These are phyloP conservation scores for Jatropha curcas DNA, from an alignment of 345 rosid genomes.

Conservation along the genomic window DNA sequence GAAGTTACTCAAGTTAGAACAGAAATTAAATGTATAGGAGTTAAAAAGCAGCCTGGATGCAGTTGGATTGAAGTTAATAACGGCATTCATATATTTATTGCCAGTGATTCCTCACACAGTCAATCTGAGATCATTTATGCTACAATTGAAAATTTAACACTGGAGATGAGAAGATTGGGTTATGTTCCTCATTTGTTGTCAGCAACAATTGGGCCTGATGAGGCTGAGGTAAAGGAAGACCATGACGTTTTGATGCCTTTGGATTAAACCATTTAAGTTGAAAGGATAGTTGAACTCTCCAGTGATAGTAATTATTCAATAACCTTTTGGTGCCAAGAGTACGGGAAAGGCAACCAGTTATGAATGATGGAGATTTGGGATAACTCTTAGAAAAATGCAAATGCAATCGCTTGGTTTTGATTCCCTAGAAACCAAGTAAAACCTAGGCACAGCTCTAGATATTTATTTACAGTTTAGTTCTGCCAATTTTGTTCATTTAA, in stretches of 20 bases:
- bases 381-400: neutral
- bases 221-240: neutral
- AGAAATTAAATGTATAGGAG: constrained; percentile 39
- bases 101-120: constrained; percentile 34
- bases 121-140: constrained; percentile 35
- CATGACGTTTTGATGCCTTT: neutral
- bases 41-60: constrained; percentile 49
- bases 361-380: neutral
- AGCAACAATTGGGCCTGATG: constrained; percentile 2
- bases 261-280: neutral
- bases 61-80: constrained; percentile 52
- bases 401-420: neutral
- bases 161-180: constrained; percentile 29
- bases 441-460: too few species aligned
- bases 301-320: neutral
- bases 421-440: neutral
- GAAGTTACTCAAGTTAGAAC: constrained; percentile 30
- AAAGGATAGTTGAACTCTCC: neutral
- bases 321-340: neutral
- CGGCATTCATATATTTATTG: constrained; percentile 31
- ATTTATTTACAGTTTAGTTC: neutral
- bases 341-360: neutral
- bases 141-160: constrained; percentile 30
- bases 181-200: constrained; percentile 26
- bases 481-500: neutral